A percentile compares a stretch with the other conserved stretches of the same genome.
These are phyloP conservation scores for Sporothrix brunneoviolacea DNA, from an alignment of 2,329 filamentous ascomycete genomes.

Conservation along the genomic window DNA sequence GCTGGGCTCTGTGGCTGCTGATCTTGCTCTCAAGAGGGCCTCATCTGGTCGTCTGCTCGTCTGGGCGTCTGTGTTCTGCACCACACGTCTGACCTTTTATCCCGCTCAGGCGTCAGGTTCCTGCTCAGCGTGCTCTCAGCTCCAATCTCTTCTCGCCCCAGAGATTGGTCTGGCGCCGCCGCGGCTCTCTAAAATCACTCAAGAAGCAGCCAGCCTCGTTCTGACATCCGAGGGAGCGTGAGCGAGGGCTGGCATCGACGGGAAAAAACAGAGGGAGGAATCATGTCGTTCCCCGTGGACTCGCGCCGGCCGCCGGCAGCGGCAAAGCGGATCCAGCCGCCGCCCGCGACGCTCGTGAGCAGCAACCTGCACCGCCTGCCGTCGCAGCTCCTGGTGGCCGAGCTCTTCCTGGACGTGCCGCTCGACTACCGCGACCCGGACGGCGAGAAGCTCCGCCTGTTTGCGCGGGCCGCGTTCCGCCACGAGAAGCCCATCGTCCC, in stretches of 20 bases:
- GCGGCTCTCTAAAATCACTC: not conserved
- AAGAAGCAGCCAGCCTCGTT: not conserved
- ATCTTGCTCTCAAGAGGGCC: too few relatives aligned
- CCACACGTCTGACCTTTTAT: too few relatives aligned
- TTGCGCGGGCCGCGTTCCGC: slow-evolving; percentile 67
- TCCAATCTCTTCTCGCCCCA: too few relatives aligned
- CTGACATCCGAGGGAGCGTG: not conserved
- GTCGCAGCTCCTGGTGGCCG: slow-evolving; percentile 69
- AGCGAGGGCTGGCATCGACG: too few relatives aligned
- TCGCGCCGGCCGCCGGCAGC: not conserved
- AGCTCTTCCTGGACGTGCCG: slow-evolving; percentile 82
- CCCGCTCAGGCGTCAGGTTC: too few relatives aligned
- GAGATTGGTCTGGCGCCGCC: too few relatives aligned
- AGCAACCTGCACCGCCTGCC: slow-evolving; percentile 13
- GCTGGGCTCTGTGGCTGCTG: too few relatives aligned
- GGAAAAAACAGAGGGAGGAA: too few relatives aligned
- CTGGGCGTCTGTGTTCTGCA: too few relatives aligned
- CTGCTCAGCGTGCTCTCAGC: too few relatives aligned
- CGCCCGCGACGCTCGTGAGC: slow-evolving; percentile 11
- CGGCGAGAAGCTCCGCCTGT: slow-evolving; percentile 61
- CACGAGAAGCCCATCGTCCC: slow-evolving; percentile 55
- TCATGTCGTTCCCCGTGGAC: not conserved
- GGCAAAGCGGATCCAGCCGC: not conserved
- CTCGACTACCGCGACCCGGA: slow-evolving; percentile 63
- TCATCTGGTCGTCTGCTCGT: too few relatives aligned